Base-by-base conservation (phyloP, 345 rosid species). In the Erysimum cheiranthoides region DNA sequence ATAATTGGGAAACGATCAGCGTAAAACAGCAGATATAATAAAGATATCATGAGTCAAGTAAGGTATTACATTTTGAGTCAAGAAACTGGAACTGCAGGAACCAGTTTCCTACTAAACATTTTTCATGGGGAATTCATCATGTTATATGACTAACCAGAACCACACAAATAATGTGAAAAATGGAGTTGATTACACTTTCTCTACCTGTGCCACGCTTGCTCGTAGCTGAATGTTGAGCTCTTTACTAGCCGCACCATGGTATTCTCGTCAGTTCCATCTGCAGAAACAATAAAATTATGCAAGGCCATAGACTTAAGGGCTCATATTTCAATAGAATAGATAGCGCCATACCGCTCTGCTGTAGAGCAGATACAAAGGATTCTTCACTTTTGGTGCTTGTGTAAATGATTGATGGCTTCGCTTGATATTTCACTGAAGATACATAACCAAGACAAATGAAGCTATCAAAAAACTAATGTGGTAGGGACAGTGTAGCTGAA, bases 141-240 rank as follows among this genome's bases (percentile, higher is more conserved):
- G 53, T 31, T n/a, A n/a, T n/a, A 25, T 50, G 35, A n/a, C 47
- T 59, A 68, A 39, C 17, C 54, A 51, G 45, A 61, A 49, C 36
- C 30, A 16, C 65, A 47, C 10, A 76, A 8, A 18, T 49, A 66
- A 66, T 40, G 46, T 34, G 43, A 6, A 42, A 58, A 38, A 0
- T 18, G 47, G 67, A 69, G n/a, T 16, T 43, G 8, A 32, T 53
- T 54, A 54, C 18, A 53, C 52, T 62, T 32, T 74, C n/a, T n/a
- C 50, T 82, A 94, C 97, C 97, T 90, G 79, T 95, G 97, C 97
- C 99, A 95, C 18, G 99, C 97, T 85, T 95, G 99, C 81, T 95
- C 99, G 60, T 95, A 90, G 85, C 97, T 89, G 85, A 95, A 95
- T 75, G 92, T 81, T 52, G 99, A 89, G 80, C 97, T 90, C 84